These are phyloP conservation scores for Phenoliferia sp. DNA, from an alignment of 1,284 basidiomycete species.

Conservation along the genomic window DNA sequence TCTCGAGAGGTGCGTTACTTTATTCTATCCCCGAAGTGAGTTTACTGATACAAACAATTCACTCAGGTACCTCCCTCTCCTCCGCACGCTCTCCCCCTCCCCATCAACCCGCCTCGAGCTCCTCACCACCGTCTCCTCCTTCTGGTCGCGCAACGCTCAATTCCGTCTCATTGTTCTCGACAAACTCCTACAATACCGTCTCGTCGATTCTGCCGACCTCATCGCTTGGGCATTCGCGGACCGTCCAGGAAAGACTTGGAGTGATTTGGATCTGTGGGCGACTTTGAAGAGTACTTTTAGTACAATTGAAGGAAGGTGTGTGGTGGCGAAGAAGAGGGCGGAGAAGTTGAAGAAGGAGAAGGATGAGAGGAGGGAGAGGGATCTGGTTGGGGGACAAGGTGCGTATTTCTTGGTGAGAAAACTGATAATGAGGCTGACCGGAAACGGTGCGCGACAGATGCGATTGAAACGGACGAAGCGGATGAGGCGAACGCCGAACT, in stretches of 20 bases:
- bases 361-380: slow-evolving; percentile 18
- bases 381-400: slow-evolving; percentile 16
- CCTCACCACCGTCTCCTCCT: slow-evolving; percentile 62
- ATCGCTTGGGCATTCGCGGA: slow-evolving; percentile 73
- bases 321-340: slow-evolving; percentile 66
- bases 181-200: slow-evolving; percentile 97
- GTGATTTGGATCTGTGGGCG: slow-evolving; percentile 70
- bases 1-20: slow-evolving; percentile 59
- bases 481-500: slow-evolving; percentile 53
- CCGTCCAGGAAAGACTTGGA: slow-evolving; percentile 42
- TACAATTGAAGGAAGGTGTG: slow-evolving; percentile 81
- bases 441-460: no score
- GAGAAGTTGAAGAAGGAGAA: slow-evolving; percentile 73
- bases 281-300: slow-evolving; percentile 72
- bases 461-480: slow-evolving; percentile 58
- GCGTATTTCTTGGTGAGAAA: background rate
- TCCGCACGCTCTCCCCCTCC: slow-evolving; percentile 65
- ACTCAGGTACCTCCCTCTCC: slow-evolving; percentile 73
- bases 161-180: slow-evolving; percentile 89
- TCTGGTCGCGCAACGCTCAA: slow-evolving; percentile 75
- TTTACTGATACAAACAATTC: background rate
- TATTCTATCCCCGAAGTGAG: background rate
- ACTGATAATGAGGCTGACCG: slow-evolving; percentile 42
- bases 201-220: slow-evolving; percentile 89
- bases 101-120: slow-evolving; percentile 62